Conservation (phyloP, 345 rosid genomes). For the Eutrema heterophyllum region DNA sequence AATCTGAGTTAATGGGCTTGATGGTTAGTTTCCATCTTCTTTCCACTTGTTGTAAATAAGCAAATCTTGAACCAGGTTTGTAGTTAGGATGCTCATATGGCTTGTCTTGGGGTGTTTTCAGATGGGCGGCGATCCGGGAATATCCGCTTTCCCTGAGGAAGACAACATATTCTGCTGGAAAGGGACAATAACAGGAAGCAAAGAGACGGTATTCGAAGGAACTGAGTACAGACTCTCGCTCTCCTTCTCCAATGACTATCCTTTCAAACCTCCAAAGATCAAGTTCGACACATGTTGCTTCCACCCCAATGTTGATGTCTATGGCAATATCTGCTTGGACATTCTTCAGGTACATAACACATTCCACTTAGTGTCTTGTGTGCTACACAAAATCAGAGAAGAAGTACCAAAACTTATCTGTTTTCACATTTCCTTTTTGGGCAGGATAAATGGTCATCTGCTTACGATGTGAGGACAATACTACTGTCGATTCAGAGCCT, state of each 20-base stretch:
- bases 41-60: background rate
- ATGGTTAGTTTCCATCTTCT: constrained; percentile 56
- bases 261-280: constrained; percentile 91
- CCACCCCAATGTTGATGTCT: constrained; percentile 91
- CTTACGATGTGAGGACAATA: constrained; percentile 91
- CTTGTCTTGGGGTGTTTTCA: constrained; percentile 16
- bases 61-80: background rate
- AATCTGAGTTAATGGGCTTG: constrained; percentile 89
- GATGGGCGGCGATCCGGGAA: constrained; percentile 94
- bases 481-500: constrained; percentile 87
- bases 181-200: constrained; percentile 88
- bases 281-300: constrained; percentile 93
- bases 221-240: constrained; percentile 87
- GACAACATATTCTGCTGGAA: constrained; percentile 97
- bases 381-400: background rate
- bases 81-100: constrained; percentile 6
- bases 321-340: constrained; percentile 91
- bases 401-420: background rate
- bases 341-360: constrained; percentile 76
- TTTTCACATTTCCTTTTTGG: background rate
- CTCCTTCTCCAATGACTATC: constrained; percentile 82
- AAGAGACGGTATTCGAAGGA: constrained; percentile 91
- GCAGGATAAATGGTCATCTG: constrained; percentile 98
- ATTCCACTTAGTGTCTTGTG: background rate
- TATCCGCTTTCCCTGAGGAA: constrained; percentile 94